Conservation (phyloP, 495 filamentous ascomycete species). For the Paragyromitra xinjiangensis region DNA sequence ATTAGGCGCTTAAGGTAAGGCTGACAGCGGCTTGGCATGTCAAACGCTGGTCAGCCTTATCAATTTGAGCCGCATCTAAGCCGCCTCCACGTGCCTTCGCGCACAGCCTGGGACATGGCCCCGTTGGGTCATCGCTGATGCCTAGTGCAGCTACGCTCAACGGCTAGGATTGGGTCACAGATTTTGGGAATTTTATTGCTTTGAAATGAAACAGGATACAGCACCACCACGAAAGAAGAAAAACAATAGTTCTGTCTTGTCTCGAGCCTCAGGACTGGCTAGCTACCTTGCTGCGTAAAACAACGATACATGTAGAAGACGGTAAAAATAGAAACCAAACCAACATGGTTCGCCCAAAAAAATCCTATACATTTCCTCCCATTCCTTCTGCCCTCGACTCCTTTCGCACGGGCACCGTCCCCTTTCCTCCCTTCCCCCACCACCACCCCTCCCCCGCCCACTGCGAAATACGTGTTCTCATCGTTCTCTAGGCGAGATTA, state of each 20-base stretch:
- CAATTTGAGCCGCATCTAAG: conserved; percentile 45
- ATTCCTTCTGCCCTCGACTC: background rate
- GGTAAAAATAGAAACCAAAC: conserved; percentile 26
- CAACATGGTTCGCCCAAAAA: background rate
- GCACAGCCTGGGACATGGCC: conserved; percentile 34
- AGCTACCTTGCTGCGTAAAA: background rate
- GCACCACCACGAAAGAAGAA: background rate
- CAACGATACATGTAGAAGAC: conserved; percentile 3
- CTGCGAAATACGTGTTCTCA: conserved; percentile 9
- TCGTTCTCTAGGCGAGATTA: conserved; percentile 15
- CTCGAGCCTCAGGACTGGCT: background rate
- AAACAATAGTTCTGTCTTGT: background rate
- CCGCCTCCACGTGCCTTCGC: conserved; percentile 35
- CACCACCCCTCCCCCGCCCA: background rate
- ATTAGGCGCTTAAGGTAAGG: conserved; percentile 7
- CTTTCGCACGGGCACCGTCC: background rate
- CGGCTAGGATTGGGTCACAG: conserved; percentile 18
- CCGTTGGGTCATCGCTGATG: conserved; percentile 7
- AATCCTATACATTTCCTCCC: conserved; percentile 1
- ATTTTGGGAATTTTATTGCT: background rate
- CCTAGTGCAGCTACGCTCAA: conserved; percentile 24
- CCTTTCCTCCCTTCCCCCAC: too few relatives aligned
- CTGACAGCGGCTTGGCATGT: conserved; percentile 25
- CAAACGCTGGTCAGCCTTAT: conserved; percentile 34
- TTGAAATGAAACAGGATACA: background rate